Evolutionary conservation across 2,329 filamentous ascomycete species (phyloP).

Genomic region (Diaporthe humulicola): DNA sequence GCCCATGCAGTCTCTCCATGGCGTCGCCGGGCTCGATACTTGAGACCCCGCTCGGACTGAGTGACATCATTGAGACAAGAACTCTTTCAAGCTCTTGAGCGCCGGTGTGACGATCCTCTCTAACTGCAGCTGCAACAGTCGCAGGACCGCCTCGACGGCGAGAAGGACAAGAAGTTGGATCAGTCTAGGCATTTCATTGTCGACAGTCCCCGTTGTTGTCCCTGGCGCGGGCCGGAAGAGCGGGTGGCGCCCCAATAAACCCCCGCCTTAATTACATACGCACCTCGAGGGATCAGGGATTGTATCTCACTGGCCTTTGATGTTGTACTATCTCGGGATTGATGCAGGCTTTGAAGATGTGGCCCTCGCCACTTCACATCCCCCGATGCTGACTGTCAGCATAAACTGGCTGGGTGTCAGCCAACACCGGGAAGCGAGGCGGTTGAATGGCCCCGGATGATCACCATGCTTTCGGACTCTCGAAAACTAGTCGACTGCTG

Average conservation of each 20-base stretch:
- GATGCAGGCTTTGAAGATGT: background rate
- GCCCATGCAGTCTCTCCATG: background rate
- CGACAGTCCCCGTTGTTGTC: background rate
- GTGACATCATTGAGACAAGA: slow-evolving; percentile 26
- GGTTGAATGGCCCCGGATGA: too few relatives aligned
- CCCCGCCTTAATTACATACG: background rate
- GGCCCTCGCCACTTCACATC: background rate
- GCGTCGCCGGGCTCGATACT: background rate
- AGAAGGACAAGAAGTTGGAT: background rate
- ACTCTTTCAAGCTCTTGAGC: slow-evolving; percentile 12
- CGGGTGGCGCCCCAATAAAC: background rate
- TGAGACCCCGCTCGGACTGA: slow-evolving; percentile 9
- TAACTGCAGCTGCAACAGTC: slow-evolving; percentile 7
- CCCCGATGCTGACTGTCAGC: slow-evolving; percentile 20
- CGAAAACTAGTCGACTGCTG: background rate
- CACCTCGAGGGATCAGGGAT: background rate
- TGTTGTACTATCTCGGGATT: background rate
- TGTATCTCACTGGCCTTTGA: background rate
- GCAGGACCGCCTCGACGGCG: background rate
- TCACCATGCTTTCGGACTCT: too few relatives aligned
- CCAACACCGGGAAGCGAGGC: background rate
- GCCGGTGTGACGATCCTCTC: background rate
- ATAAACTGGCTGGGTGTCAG: background rate
- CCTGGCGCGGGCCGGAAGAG: background rate
- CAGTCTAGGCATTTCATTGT: slow-evolving; percentile 12